These are phyloP conservation scores for Leccinum obscurum DNA, from an alignment of 768 basidiomycete genomes.

Conservation along the genomic window DNA sequence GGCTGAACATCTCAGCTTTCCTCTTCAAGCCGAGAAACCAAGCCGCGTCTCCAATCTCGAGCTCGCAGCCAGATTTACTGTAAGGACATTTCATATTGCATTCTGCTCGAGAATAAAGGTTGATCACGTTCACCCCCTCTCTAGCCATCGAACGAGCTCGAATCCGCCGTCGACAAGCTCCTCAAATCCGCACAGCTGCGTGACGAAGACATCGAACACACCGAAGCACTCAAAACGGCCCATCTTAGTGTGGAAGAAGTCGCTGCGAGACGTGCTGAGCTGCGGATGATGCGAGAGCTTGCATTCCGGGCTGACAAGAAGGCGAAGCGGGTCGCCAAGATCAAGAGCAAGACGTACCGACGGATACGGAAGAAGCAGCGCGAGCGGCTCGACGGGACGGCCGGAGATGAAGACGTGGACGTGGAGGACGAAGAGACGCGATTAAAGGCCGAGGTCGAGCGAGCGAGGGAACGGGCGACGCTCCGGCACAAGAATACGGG, in stretches of 20 bases:
- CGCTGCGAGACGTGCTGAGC: slow-evolving; percentile 72
- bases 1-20: slow-evolving; percentile 88
- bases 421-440: slow-evolving; percentile 47
- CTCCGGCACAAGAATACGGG: slow-evolving; percentile 85
- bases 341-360: slow-evolving; percentile 93
- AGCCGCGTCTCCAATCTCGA: slow-evolving; percentile 68
- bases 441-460: slow-evolving; percentile 71
- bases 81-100: slow-evolving; percentile 28
- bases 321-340: slow-evolving; percentile 87
- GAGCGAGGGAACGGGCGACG: slow-evolving; percentile 89
- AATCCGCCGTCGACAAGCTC: slow-evolving; percentile 80
- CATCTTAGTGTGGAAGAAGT: slow-evolving; percentile 86
- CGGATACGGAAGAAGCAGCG: slow-evolving; percentile 79
- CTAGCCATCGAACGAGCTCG: slow-evolving; percentile 82
- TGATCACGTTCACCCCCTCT: background rate
- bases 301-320: slow-evolving; percentile 92
- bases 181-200: slow-evolving; percentile 80
- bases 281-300: slow-evolving; percentile 87
- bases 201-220: slow-evolving; percentile 74
- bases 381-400: slow-evolving; percentile 56
- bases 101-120: background rate
- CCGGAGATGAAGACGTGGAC: slow-evolving; percentile 23
- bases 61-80: slow-evolving; percentile 83
- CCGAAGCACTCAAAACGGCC: slow-evolving; percentile 83
- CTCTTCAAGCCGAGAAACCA: slow-evolving; percentile 64